Evolutionary conservation across 176 grass and related monocot species (phyloP).

Genomic region (Metroxylon sagu): DNA sequence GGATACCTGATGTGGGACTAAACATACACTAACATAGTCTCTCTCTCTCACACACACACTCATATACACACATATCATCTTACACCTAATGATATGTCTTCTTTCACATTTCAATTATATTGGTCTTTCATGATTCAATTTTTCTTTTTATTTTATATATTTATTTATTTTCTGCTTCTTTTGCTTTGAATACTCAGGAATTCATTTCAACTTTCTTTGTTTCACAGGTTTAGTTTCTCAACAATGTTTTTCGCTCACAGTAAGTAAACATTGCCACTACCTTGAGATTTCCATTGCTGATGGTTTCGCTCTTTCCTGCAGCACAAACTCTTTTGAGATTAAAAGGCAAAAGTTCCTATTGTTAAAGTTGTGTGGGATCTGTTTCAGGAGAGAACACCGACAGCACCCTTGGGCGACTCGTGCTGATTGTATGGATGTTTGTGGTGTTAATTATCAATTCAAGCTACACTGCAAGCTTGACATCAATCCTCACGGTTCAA

Average conservation of each 20-base stretch:
- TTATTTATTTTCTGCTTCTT: too few species aligned
- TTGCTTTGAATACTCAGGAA: not conserved
- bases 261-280: conserved; percentile 25
- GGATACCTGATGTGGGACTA: too few species aligned
- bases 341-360: too few species aligned
- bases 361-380: not conserved
- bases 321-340: not conserved
- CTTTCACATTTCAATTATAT: too few species aligned
- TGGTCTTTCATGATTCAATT: too few species aligned
- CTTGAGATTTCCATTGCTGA: not conserved
- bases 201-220: not conserved
- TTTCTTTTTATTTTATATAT: too few species aligned
- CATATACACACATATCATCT: too few species aligned
- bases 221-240: conserved; percentile 94
- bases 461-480: conserved; percentile 94
- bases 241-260: conserved; percentile 83
- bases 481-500: conserved; percentile 90
- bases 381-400: conserved; percentile 75
- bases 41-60: too few species aligned
- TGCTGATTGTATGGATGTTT: conserved; percentile 88
- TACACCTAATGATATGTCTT: too few species aligned
- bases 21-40: too few species aligned
- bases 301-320: not conserved
- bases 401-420: conserved; percentile 66
- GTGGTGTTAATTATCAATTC: conserved; percentile 93